These are phyloP conservation scores for Ilex paraguariensis DNA, from an alignment of 305 asterid genomes.

Conservation along the genomic window DNA sequence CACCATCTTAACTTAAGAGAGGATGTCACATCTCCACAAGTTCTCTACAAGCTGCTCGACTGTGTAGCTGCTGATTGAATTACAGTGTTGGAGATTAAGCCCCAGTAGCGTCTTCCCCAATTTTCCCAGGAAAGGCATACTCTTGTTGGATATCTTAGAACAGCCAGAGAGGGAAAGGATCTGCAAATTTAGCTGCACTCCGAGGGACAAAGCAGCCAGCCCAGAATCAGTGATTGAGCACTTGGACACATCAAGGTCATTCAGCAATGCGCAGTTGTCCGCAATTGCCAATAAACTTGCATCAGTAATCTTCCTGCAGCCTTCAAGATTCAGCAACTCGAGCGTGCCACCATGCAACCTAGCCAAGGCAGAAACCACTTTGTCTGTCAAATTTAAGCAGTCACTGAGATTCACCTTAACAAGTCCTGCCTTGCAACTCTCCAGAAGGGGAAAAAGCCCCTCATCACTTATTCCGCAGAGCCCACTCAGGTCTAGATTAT, in stretches of 20 bases:
- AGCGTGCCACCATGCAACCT: background rate
- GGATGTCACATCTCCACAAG: slow-evolving; percentile 1
- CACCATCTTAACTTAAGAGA: background rate
- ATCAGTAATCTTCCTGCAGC: background rate
- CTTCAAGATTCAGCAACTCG: background rate
- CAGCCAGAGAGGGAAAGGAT: background rate
- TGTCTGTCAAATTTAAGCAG: background rate
- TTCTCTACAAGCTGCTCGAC: background rate
- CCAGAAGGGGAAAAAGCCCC: background rate
- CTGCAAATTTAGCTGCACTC: background rate
- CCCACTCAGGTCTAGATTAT: background rate
- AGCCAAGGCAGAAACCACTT: background rate
- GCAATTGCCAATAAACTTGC: background rate
- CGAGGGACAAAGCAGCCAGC: background rate
- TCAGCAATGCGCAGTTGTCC: background rate
- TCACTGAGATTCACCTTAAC: background rate
- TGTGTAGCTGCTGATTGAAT: background rate
- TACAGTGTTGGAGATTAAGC: background rate
- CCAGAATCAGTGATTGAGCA: background rate
- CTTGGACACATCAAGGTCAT: background rate
- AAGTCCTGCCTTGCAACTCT: background rate
- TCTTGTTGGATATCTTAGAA: background rate
- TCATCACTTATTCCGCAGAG: background rate
- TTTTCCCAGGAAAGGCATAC: background rate
- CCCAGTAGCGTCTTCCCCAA: background rate